phyloP scores from a whole-genome alignment of 2,329 filamentous ascomycete species.

The Chaetoscypha palmicola region DNA sequence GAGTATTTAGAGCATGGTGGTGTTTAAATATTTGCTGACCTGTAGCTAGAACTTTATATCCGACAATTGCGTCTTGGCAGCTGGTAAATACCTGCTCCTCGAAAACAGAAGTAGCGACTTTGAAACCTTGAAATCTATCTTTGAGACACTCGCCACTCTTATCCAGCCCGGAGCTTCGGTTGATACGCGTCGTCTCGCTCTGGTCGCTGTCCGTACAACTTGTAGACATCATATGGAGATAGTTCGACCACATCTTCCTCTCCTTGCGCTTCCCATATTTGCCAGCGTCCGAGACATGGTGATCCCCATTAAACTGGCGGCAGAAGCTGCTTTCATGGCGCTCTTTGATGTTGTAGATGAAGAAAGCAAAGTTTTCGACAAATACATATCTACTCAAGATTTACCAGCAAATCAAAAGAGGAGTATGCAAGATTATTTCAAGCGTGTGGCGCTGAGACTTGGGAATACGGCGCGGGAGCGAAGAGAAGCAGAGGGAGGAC shows the following conservation, averaged over 20 bases:
- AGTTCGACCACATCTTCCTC: constrained; percentile 70
- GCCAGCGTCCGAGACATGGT: constrained; percentile 82
- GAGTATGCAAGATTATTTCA: constrained; percentile 96
- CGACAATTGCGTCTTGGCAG: constrained; percentile 81
- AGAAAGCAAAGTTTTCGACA: constrained; percentile 80
- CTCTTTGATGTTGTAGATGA: constrained; percentile 87
- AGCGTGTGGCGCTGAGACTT: constrained; percentile 77
- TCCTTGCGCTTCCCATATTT: constrained; percentile 81
- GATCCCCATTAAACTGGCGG: constrained; percentile 91
- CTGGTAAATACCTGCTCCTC: constrained; percentile 80
- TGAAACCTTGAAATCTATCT: constrained; percentile 71
- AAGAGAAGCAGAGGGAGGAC: constrained; percentile 83
- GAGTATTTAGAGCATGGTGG: constrained; percentile 34
- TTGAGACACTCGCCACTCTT: constrained; percentile 67
- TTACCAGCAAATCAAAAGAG: constrained; percentile 69
- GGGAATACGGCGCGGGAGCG: constrained; percentile 84
- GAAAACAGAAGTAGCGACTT: constrained; percentile 60
- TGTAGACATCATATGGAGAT: constrained; percentile 73
- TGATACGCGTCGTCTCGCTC: constrained; percentile 76
- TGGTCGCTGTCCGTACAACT: constrained; percentile 83
- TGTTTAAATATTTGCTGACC: constrained; percentile 12
- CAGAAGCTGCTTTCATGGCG: constrained; percentile 88
- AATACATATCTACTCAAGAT: constrained; percentile 69
- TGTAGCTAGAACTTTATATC: constrained; percentile 63
- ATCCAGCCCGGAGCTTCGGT: constrained; percentile 71